These are phyloP conservation scores for Venturia carpophila DNA, from an alignment of 2,329 filamentous ascomycete genomes.

Conservation along the genomic window DNA sequence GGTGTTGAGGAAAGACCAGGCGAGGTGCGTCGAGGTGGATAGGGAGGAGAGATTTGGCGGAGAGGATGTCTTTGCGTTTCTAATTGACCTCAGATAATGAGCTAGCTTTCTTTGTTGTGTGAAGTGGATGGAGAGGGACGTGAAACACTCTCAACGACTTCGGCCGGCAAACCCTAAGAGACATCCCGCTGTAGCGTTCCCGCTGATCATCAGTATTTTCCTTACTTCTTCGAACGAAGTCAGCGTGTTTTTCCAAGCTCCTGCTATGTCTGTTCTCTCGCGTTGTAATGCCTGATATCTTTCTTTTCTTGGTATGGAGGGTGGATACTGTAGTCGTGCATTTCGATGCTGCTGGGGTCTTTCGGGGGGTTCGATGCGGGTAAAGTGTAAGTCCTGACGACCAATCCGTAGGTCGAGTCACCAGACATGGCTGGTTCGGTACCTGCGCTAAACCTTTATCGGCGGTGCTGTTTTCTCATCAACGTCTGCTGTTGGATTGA, in stretches of 20 bases:
- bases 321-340: background rate
- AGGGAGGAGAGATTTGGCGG: background rate
- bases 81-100: background rate
- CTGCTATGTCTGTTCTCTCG: background rate
- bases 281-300: background rate
- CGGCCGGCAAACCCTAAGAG: background rate
- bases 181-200: background rate
- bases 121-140: background rate
- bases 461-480: background rate
- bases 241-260: background rate
- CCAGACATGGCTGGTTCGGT: background rate
- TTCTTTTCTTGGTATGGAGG: background rate
- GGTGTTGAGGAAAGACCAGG: background rate
- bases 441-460: too few species aligned
- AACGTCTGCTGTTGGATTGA: background rate
- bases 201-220: background rate
- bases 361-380: background rate
- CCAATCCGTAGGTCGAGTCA: background rate
- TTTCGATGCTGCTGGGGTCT: background rate
- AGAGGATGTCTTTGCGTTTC: conserved; percentile 2
- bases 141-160: background rate
- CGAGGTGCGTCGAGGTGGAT: conserved; percentile 1
- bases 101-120: background rate
- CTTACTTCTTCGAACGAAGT: background rate
- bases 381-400: background rate